Conservation (phyloP, 192 early-diverging fungal genomes). For the Coemansia sp. region DNA sequence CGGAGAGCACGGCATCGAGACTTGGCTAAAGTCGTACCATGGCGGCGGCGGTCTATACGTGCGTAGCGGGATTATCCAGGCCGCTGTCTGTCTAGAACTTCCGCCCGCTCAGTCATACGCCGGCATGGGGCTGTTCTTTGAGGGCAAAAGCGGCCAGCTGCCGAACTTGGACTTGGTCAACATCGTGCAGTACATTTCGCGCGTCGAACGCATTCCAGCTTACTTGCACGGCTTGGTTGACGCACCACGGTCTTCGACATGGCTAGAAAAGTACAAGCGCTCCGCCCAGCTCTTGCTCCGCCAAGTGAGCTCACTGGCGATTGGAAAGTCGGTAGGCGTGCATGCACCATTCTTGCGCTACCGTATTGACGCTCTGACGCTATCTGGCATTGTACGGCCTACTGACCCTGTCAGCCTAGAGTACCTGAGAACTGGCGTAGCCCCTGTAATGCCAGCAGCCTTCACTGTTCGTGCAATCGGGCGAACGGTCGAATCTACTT, state of each 20-base stretch:
- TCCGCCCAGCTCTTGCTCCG: constrained; percentile 39
- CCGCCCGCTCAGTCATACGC: constrained; percentile 60
- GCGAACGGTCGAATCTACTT: constrained; percentile 75
- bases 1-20: constrained; percentile 73
- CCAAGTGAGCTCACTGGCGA: constrained; percentile 43
- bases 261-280: constrained; percentile 19
- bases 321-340: constrained; percentile 40
- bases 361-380: constrained; percentile 78
- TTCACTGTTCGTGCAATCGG: constrained; percentile 26
- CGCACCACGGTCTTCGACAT: constrained; percentile 8
- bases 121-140: constrained; percentile 74
- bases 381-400: constrained; percentile 49
- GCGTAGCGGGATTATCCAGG: constrained; percentile 82
- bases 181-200: constrained; percentile 64
- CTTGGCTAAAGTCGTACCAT: constrained; percentile 92
- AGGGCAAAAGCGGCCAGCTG: constrained; percentile 89
- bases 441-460: constrained; percentile 5
- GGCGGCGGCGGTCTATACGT: constrained; percentile 52
- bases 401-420: constrained; percentile 11
- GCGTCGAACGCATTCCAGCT: constrained; percentile 55
- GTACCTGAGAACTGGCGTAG: neutral
- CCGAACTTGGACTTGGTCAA: constrained; percentile 92
- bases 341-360: constrained; percentile 61
- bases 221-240: constrained; percentile 44
- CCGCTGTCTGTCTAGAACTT: constrained; percentile 87